These are phyloP conservation scores for Corchorus capsularis DNA, from an alignment of 345 rosid genomes.

Conservation along the genomic window DNA sequence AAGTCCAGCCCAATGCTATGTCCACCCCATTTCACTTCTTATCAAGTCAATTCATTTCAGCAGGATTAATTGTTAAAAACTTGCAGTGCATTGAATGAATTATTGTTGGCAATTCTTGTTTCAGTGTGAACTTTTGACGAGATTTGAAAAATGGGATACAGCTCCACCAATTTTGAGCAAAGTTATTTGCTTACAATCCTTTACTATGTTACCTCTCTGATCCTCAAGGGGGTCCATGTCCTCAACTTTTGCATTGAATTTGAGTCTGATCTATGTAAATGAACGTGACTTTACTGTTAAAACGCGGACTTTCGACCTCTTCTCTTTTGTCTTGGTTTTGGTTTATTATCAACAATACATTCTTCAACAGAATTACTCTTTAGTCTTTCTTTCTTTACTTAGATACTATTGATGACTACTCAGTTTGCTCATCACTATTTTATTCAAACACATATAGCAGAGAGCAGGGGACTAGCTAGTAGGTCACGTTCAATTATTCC, in stretches of 20 bases:
- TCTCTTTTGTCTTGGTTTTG: too few species aligned
- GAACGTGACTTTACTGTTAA: not conserved
- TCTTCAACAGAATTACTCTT: not conserved
- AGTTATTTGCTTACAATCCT: not conserved
- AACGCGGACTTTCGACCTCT: not conserved
- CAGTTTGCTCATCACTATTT: not conserved
- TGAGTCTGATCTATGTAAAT: not conserved
- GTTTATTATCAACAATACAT: not conserved
- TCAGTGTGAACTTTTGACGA: too few species aligned
- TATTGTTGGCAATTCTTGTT: too few species aligned
- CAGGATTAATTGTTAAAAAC: too few species aligned
- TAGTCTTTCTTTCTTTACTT: not conserved
- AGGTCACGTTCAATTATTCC: slow-evolving; percentile 13
- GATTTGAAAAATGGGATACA: slow-evolving; percentile 3
- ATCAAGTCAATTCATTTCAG: too few species aligned
- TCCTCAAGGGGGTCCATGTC: not conserved
- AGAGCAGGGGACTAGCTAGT: not conserved
- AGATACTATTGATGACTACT: too few species aligned
- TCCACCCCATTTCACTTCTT: too few species aligned
- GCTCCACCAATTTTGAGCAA: not conserved
- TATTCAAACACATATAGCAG: not conserved
- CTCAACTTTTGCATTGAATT: not conserved
- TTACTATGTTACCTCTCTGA: not conserved
- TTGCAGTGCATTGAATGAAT: too few species aligned
- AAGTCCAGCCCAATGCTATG: not conserved